Evolutionary conservation across 768 basidiomycete species (phyloP).

Genomic region (Tricholoma hemisulphureum): DNA sequence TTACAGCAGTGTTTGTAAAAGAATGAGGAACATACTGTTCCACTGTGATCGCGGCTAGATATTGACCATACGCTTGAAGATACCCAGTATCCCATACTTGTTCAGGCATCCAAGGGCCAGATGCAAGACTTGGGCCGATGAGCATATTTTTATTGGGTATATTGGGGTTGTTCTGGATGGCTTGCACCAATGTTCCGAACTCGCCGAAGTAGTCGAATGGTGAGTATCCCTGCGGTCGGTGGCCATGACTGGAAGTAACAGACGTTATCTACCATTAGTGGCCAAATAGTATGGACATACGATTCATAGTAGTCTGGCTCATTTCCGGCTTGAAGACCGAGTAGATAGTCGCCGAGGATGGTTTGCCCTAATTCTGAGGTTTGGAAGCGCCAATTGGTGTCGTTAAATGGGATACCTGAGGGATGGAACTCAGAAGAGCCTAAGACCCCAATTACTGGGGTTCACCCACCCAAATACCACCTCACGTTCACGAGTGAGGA

Average conservation of each 20-base stretch:
- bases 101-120: slow-evolving; percentile 53
- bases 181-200: slow-evolving; percentile 46
- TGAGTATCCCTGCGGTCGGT: slow-evolving; percentile 26
- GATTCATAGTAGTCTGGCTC: slow-evolving; percentile 52
- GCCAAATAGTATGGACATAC: not conserved
- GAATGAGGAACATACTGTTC: slow-evolving; percentile 46
- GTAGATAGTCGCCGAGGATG: slow-evolving; percentile 57
- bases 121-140: slow-evolving; percentile 54
- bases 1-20: slow-evolving; percentile 21
- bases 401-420: slow-evolving; percentile 62
- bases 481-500: slow-evolving; percentile 57
- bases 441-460: not conserved
- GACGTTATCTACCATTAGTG: not conserved
- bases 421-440: not conserved
- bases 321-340: slow-evolving; percentile 71
- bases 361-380: slow-evolving; percentile 58
- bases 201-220: slow-evolving; percentile 41
- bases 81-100: slow-evolving; percentile 57
- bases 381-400: slow-evolving; percentile 52
- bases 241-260: not conserved
- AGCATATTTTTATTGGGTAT: slow-evolving; percentile 43
- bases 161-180: slow-evolving; percentile 39
- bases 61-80: slow-evolving; percentile 37
- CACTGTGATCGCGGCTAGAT: slow-evolving; percentile 49
- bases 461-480: slow-evolving; percentile 57